phyloP scores from a whole-genome alignment of 208 protist species.

The Crithidia acanthocephali region DNA sequence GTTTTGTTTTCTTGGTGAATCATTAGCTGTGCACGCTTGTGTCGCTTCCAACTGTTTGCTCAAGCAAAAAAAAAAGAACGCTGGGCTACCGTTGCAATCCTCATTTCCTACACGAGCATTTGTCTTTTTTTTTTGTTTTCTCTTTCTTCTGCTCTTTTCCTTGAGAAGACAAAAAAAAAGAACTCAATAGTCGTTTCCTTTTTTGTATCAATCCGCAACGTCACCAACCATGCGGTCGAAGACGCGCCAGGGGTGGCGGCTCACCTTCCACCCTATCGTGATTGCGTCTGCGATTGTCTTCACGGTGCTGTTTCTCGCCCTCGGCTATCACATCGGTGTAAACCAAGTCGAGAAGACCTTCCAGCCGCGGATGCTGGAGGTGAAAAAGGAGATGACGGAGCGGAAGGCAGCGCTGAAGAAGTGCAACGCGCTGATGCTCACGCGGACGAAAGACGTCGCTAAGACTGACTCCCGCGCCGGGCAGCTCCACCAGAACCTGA shows the following conservation, averaged over 20 bases:
- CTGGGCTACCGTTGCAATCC: no score
- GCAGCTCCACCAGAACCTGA: neutral
- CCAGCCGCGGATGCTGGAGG: neutral
- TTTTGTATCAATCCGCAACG: no score
- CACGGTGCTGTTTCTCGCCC: slow-evolving; percentile 35
- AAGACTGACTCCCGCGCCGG: neutral
- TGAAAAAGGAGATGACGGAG: neutral
- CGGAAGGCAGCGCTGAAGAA: neutral
- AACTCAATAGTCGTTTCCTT: no score
- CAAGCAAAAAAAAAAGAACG: no score
- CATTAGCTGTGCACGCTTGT: no score
- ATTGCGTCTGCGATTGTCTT: slow-evolving; percentile 29
- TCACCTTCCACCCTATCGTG: slow-evolving; percentile 41
- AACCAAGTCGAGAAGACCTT: slow-evolving; percentile 18
- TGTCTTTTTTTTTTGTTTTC: no score
- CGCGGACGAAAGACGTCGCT: neutral
- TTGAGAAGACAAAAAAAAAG: no score
- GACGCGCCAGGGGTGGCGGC: slow-evolving; percentile 2
- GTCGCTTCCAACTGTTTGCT: no score
- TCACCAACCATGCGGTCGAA: slow-evolving; percentile 14
- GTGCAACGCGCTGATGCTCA: slow-evolving; percentile 14
- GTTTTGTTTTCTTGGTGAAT: no score
- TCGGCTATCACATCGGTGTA: slow-evolving; percentile 48
- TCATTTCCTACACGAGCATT: no score
- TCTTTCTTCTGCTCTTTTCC: no score